Evolutionary conservation across 345 rosid genomes (phyloP).

Genomic region (Rhizophora mangle): DNA sequence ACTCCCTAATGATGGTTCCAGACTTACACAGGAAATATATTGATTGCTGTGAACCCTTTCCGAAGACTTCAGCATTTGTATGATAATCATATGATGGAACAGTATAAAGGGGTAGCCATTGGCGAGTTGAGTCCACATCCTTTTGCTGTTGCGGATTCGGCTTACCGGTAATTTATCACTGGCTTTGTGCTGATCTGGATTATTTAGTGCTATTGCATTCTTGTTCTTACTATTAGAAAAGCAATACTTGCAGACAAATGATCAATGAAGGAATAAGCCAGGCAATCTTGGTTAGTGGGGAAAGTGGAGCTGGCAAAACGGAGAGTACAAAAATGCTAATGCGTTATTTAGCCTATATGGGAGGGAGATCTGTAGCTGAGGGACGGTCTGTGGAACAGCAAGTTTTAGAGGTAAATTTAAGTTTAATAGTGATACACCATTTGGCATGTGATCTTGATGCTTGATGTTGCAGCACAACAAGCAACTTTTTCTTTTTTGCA

Average conservation of each 20-base stretch:
- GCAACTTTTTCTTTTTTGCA: background rate
- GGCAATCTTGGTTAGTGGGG: constrained; percentile 94
- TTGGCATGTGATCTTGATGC: constrained; percentile 10
- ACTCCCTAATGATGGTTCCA: constrained; percentile 35
- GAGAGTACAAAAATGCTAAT: constrained; percentile 96
- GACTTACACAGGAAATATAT: constrained; percentile 92
- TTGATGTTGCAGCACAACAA: constrained; percentile 5
- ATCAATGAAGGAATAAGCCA: constrained; percentile 81
- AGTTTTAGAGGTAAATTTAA: constrained; percentile 73
- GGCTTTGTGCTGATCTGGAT: constrained; percentile 8
- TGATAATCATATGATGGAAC: constrained; percentile 83
- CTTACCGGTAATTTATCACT: constrained; percentile 62
- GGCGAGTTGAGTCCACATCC: constrained; percentile 99
- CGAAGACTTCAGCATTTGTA: constrained; percentile 88
- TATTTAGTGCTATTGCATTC: constrained; percentile 14
- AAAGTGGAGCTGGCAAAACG: constrained; percentile 99
- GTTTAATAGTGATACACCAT: constrained; percentile 7
- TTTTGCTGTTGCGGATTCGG: constrained; percentile 96
- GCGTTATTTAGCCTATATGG: constrained; percentile 98
- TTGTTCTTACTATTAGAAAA: background rate
- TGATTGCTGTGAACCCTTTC: constrained; percentile 98
- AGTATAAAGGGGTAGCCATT: constrained; percentile 87
- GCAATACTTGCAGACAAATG: constrained; percentile 62
- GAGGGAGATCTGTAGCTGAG: constrained; percentile 83
- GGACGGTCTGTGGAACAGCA: constrained; percentile 95